Evolutionary conservation across 768 basidiomycete species (phyloP), one percentile per base, ranked within the genome.

Genomic region (Podaxis sp.): DNA sequence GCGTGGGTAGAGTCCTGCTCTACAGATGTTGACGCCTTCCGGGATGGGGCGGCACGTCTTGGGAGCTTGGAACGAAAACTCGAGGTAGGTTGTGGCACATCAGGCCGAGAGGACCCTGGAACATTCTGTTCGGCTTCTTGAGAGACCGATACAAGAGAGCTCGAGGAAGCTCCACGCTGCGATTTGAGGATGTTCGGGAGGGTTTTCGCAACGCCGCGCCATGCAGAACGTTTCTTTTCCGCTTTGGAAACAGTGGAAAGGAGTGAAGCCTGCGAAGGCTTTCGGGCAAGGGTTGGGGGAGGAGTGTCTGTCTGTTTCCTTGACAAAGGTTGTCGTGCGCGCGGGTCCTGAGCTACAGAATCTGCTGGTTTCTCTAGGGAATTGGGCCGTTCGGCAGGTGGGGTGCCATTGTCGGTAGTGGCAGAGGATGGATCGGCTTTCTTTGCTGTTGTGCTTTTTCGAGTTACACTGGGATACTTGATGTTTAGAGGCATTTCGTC

Each of bases 181-280:
- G 58, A 59, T 59, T 51, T 59, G 15, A 51, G 58, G 11, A 59
- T 24, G 13, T n/a, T 20, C 6, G 58, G 49, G 4, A 59, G 49
- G 15, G 36, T 38, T 30, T 59, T 59, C 15, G 58, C n/a, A 15
- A 59, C 58, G 1, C 58, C 58, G 11, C 58, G 58, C 58, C 58
- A 59, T 50, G 36, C 30, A 13, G 58, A 37, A 10, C 58, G 58
- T 28, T 51, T 59, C 49, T 59, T 59, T 11, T 59, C 58, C 5
- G 36, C 30, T 13, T 50, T 59, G 5, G 58, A 59, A 20, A 37
- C 22, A 2, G 58, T 59, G n/a, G 58, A 59, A 12, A 36, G 36
- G 13, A 59, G 20, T n/a, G 58, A 59, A 30, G 48, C 28, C 17
- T 59, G 48, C 3, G 58, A 59, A 24, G 58, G 58, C 37, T 59